Evolutionary conservation across 257 asterid genomes (phyloP).

Genomic region (Ocimum tenuiflorum): DNA sequence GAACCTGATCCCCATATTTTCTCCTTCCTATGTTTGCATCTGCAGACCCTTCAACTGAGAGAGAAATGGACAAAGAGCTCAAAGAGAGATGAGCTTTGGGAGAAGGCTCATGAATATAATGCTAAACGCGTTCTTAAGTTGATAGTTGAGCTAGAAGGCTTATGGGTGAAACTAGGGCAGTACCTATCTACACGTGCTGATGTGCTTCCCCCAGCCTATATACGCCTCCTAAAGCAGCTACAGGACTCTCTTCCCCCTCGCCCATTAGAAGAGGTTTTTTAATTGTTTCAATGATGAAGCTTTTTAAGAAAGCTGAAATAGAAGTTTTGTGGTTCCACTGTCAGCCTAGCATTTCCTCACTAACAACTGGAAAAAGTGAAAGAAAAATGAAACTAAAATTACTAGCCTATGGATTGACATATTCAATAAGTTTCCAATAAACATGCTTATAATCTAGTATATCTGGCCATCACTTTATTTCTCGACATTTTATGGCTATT

Average conservation of each 20-base stretch:
- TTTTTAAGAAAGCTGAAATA: background rate
- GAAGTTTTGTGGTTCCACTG: slow-evolving; percentile 1
- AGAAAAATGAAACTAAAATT: background rate
- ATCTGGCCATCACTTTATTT: background rate
- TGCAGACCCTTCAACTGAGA: slow-evolving; percentile 70
- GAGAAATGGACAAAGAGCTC: slow-evolving; percentile 71
- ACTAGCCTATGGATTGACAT: background rate
- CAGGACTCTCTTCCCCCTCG: slow-evolving; percentile 99
- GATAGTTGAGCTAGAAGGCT: slow-evolving; percentile 81
- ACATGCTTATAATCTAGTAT: background rate
- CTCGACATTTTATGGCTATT: slow-evolving; percentile 7
- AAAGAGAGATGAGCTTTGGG: slow-evolving; percentile 70
- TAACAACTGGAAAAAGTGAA: background rate
- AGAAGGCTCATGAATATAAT: slow-evolving; percentile 90
- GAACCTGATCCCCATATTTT: slow-evolving; percentile 9
- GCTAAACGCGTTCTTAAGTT: slow-evolving; percentile 78
- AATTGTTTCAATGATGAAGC: background rate
- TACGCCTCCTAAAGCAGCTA: slow-evolving; percentile 71
- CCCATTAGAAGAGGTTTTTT: slow-evolving; percentile 67
- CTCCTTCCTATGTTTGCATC: slow-evolving; percentile 13
- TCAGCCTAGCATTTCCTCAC: background rate
- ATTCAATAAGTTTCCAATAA: background rate
- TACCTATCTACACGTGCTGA: slow-evolving; percentile 97
- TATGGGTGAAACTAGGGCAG: slow-evolving; percentile 98
- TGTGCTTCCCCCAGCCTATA: slow-evolving; percentile 90